These are phyloP conservation scores for Pichia sp. DNA, from an alignment of 1,139 yeast species.

Conservation along the genomic window DNA sequence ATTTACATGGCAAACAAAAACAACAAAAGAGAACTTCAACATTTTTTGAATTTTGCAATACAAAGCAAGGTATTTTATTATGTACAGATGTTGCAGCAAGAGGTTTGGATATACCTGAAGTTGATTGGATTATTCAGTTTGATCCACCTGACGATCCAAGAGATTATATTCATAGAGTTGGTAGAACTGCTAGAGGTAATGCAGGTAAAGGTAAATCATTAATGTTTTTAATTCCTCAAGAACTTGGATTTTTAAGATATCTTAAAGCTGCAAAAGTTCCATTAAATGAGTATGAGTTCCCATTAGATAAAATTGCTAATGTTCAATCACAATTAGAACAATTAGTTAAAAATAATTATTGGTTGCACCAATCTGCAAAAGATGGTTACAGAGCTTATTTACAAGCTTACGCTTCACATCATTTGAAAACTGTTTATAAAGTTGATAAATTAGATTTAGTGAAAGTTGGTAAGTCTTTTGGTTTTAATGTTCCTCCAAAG, in stretches of 20 bases:
- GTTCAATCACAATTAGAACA: conserved; percentile 91
- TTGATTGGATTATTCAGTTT: conserved; percentile 95
- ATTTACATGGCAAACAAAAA: conserved; percentile 95
- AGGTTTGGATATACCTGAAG: conserved; percentile 95
- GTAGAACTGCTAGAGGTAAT: conserved; percentile 96
- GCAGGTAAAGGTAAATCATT: conserved; percentile 86
- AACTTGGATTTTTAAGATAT: conserved; percentile 88
- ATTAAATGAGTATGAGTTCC: conserved; percentile 93
- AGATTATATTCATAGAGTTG: conserved; percentile 96
- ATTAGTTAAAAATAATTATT: conserved; percentile 83
- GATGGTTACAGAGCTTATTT: conserved; percentile 95
- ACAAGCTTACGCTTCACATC: conserved; percentile 96
- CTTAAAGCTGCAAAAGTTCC: conserved; percentile 97
- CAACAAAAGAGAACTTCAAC: conserved; percentile 98
- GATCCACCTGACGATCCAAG: conserved; percentile 99
- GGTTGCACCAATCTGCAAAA: conserved; percentile 92
- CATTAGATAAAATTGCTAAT: conserved; percentile 86
- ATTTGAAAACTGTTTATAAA: conserved; percentile 90
- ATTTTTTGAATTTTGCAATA: conserved; percentile 95
- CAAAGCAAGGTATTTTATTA: conserved; percentile 83
- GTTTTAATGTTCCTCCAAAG: conserved; percentile 93
- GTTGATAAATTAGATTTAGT: conserved; percentile 90
- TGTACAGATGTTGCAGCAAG: conserved; percentile 99
- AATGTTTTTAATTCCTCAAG: conserved; percentile 92
- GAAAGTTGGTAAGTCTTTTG: conserved; percentile 92